Evolutionary conservation across 192 early-diverging fungal genomes (phyloP), one percentile per base, ranked within the genome.

Genomic region (Coemansia sp.): DNA sequence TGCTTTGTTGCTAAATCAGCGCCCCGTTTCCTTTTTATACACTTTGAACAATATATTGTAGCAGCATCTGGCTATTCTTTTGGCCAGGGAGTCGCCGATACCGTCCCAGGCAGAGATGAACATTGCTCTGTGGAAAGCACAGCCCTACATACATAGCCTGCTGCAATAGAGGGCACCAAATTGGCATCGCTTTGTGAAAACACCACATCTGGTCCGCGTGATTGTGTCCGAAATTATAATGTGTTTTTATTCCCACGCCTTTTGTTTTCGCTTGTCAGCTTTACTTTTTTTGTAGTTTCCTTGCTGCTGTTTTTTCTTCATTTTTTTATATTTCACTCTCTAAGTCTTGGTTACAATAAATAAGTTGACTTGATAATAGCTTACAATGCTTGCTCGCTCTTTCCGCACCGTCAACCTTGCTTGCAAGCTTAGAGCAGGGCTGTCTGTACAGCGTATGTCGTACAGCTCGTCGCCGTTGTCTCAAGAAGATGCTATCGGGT

Each of bases 71-170:
- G 66, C 67, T 5, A 48, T 33, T 20, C 32, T 75, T 22, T 51
- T 81, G 10, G 55, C 50, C 16, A 52, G 3, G 30, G 70, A 60
- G 28, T 50, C 69, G 12, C 66, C 71, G 14, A 61, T 71, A 48
- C 22, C 20, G 11, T 51, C 78, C 2, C 78, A 81, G 45, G 40
- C 45, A 11, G 78, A 81, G 31, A 64, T 81, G 66, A 66, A 67
- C 32, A 51, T 68, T 16, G 68, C 73, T 30, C 68, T 81, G 4
- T 81, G 73, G 73, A 66, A 49, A 38, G 48, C 66, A 16, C 78
- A 75, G 69, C 77, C 77, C 8, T 80, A 80, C 59, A 45, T 68
- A 20, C 22, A 60, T 54, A 33, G 11, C 42, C 48, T 64, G 17
- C 34, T 66, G 17, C 32, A 32, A 34, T 8, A 31, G 8, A 17